Evolutionary conservation across 1,139 yeast genomes (phyloP).

Genomic region (Nakaseomyces uthaithaninus): DNA sequence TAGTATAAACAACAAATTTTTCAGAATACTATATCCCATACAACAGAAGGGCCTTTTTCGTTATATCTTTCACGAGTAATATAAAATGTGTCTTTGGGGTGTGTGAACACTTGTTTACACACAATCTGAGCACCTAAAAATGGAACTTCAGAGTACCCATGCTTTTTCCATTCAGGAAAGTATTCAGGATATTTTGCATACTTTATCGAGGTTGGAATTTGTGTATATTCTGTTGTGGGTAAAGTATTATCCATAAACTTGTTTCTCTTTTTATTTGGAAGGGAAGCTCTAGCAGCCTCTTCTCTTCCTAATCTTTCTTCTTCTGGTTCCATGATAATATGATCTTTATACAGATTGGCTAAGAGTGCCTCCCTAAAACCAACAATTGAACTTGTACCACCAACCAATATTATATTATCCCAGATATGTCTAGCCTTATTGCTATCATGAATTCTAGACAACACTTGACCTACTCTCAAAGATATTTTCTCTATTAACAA

Average conservation of each 20-base stretch:
- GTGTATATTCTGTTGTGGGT: conserved; percentile 34
- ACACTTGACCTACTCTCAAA: conserved; percentile 44
- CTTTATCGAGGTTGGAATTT: conserved; percentile 70
- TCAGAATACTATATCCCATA: conserved; percentile 45
- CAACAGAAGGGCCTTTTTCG: conserved; percentile 64
- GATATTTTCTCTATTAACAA: conserved; percentile 49
- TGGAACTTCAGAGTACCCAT: conserved; percentile 66
- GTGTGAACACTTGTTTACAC: conserved; percentile 72
- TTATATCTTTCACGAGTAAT: conserved; percentile 66
- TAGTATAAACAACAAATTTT: too few relatives aligned
- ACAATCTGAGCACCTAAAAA: conserved; percentile 86
- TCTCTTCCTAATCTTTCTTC: conserved; percentile 34
- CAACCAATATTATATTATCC: conserved; percentile 74
- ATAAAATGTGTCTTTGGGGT: conserved; percentile 57
- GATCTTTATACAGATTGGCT: conserved; percentile 50
- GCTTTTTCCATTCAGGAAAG: conserved; percentile 90
- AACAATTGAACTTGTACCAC: conserved; percentile 62
- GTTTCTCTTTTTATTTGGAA: conserved; percentile 25
- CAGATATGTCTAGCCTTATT: conserved; percentile 76
- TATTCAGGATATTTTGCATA: conserved; percentile 76
- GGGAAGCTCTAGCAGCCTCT: conserved; percentile 18
- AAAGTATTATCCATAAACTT: conserved; percentile 28
- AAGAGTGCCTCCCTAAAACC: conserved; percentile 72
- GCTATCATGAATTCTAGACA: conserved; percentile 54
- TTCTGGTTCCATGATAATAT: conserved; percentile 39